Percentiles rank a stretch among this genome's conserved stretches.
Conservation (phyloP, 2,329 filamentous ascomycete species). For the Cercospora zeae-maydis region DNA sequence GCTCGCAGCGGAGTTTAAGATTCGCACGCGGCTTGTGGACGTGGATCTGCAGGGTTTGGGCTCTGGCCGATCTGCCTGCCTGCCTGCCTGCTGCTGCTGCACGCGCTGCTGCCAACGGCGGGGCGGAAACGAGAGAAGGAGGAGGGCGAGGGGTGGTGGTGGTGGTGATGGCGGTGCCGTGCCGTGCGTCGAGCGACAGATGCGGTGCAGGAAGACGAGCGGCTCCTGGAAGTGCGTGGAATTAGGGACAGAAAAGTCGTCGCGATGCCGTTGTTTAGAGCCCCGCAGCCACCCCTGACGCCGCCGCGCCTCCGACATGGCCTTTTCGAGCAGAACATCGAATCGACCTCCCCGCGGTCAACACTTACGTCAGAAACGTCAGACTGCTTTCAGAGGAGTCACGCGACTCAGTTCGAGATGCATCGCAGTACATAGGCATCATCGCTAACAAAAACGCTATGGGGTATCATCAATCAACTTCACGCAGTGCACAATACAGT, state of each 20-base stretch:
- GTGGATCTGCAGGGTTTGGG: constrained; percentile 1
- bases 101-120: neutral
- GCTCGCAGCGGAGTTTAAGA: constrained; percentile 2
- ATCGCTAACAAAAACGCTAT: neutral
- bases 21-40: constrained; percentile 1
- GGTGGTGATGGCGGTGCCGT: neutral
- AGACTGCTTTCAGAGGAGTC: neutral
- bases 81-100: neutral
- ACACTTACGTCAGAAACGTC: neutral
- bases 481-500: neutral
- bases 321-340: neutral
- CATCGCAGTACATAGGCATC: neutral
- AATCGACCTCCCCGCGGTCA: neutral
- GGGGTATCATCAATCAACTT: neutral
- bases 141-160: neutral
- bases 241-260: neutral
- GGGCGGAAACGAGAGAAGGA: neutral
- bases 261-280: neutral
- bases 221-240: neutral
- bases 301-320: neutral
- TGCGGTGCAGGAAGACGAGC: neutral
- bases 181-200: neutral
- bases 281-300: neutral
- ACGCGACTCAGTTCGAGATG: neutral
- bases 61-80: neutral